phyloP scores from a whole-genome alignment of 768 basidiomycete genomes.

The Albatrellus ellisii region DNA sequence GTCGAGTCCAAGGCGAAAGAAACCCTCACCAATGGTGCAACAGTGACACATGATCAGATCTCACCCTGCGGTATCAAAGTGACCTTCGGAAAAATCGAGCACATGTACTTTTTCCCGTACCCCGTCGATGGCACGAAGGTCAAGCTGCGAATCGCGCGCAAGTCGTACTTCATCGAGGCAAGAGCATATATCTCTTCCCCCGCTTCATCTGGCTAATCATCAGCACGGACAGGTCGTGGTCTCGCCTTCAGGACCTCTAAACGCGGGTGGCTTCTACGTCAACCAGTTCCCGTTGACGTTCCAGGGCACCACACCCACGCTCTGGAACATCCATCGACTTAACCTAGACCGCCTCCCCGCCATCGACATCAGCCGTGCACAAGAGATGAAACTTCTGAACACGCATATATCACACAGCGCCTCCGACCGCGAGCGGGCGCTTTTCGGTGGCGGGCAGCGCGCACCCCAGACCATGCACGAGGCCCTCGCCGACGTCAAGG shows the following conservation, averaged over 20 bases:
- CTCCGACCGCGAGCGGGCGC: slow-evolving; percentile 20
- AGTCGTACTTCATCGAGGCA: slow-evolving; percentile 36
- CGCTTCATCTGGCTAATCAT: background rate
- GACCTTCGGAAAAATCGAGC: slow-evolving; percentile 16
- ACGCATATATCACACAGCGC: slow-evolving; percentile 21
- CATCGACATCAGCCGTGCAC: slow-evolving; percentile 15
- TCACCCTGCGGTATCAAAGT: slow-evolving; percentile 23
- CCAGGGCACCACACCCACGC: background rate
- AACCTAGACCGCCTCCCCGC: slow-evolving; percentile 24
- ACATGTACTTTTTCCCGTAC: slow-evolving; percentile 28
- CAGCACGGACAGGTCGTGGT: slow-evolving; percentile 25
- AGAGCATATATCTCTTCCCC: background rate
- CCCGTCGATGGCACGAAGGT: slow-evolving; percentile 27
- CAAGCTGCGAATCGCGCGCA: slow-evolving; percentile 38
- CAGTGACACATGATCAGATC: slow-evolving; percentile 14
- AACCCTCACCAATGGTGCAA: slow-evolving; percentile 6
- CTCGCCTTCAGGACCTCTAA: slow-evolving; percentile 11
- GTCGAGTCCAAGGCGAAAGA: slow-evolving; percentile 2
- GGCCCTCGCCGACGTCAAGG: slow-evolving; percentile 22
- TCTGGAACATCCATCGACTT: slow-evolving; percentile 28
- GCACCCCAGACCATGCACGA: slow-evolving; percentile 15
- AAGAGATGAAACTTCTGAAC: slow-evolving; percentile 20
- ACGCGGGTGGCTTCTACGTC: slow-evolving; percentile 11
- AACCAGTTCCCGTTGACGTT: slow-evolving; percentile 19
- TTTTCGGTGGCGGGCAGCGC: slow-evolving; percentile 1